phyloP scores from a whole-genome alignment of 1,139 yeast genomes.

The Protomyces lactucae-debilis region DNA sequence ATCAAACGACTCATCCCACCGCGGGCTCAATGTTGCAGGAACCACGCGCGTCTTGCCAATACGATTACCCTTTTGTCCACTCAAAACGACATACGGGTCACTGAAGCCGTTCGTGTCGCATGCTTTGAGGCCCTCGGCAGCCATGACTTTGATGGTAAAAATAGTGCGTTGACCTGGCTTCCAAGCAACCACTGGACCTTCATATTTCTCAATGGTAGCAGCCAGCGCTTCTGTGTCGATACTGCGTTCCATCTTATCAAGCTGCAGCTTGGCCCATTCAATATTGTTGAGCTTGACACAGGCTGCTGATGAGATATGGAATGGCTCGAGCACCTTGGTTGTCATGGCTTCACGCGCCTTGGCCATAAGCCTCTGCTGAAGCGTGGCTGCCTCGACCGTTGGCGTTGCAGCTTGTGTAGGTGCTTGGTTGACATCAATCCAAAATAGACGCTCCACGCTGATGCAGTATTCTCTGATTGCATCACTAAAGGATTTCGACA shows the following conservation, averaged over 20 bases:
- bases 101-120: constrained; percentile 51
- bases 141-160: constrained; percentile 61
- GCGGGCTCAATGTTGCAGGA: constrained; percentile 61
- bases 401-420: constrained; percentile 35
- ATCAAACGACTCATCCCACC: constrained; percentile 88
- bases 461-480: constrained; percentile 55
- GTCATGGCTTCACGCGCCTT: constrained; percentile 46
- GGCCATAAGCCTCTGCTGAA: constrained; percentile 42
- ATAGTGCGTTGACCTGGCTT: constrained; percentile 39
- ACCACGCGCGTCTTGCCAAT: constrained; percentile 70
- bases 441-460: constrained; percentile 47
- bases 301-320: constrained; percentile 52
- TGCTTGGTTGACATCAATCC: constrained; percentile 42
- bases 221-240: constrained; percentile 62
- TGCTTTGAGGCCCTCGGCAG: constrained; percentile 65
- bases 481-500: constrained; percentile 59
- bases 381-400: constrained; percentile 32
- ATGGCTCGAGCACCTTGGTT: constrained; percentile 50
- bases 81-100: constrained; percentile 61
- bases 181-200: constrained; percentile 33
- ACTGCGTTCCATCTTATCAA: constrained; percentile 57
- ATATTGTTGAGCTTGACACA: constrained; percentile 75
- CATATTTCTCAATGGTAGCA: constrained; percentile 41
- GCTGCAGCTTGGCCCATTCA: constrained; percentile 54
- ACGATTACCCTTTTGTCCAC: constrained; percentile 57